Evolutionary conservation across 2,329 filamentous ascomycete genomes (phyloP).

Genomic region (Diaporthe nobilis): DNA sequence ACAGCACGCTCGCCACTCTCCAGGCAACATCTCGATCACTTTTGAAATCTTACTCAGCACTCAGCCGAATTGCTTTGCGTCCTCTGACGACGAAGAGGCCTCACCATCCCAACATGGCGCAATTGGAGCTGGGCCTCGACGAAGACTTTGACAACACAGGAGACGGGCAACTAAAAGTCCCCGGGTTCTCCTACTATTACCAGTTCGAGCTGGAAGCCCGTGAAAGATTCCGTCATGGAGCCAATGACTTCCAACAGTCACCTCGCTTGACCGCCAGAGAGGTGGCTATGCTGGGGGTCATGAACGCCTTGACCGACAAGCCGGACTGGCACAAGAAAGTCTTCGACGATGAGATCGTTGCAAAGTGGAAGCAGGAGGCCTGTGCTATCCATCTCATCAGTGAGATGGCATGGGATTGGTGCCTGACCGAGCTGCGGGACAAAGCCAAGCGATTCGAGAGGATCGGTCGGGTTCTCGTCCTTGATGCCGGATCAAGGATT

Average conservation of each 20-base stretch:
- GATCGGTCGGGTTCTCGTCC: conserved; percentile 40
- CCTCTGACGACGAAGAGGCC: neutral
- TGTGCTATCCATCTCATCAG: conserved; percentile 31
- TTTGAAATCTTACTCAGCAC: neutral
- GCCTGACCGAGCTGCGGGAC: conserved; percentile 22
- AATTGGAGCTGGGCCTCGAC: neutral
- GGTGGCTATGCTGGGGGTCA: conserved; percentile 24
- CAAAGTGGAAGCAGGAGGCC: conserved; percentile 49
- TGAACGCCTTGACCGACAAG: conserved; percentile 42
- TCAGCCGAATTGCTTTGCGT: neutral
- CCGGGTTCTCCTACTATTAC: neutral
- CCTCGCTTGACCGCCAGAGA: conserved; percentile 27
- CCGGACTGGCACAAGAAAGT: conserved; percentile 50
- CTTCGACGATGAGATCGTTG: conserved; percentile 47
- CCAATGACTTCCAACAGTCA: neutral
- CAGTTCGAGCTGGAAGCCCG: neutral
- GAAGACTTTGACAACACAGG: conserved; percentile 23
- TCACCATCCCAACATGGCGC: neutral
- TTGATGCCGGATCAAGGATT: conserved; percentile 46
- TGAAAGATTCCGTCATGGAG: neutral
- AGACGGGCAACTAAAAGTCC: neutral
- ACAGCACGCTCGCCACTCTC: neutral
- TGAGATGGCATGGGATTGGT: conserved; percentile 21
- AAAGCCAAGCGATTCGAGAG: conserved; percentile 34
- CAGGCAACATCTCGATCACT: neutral